Evolutionary conservation across 805 yeast genomes (phyloP).

Genomic region (Candida vartiovaarae): DNA sequence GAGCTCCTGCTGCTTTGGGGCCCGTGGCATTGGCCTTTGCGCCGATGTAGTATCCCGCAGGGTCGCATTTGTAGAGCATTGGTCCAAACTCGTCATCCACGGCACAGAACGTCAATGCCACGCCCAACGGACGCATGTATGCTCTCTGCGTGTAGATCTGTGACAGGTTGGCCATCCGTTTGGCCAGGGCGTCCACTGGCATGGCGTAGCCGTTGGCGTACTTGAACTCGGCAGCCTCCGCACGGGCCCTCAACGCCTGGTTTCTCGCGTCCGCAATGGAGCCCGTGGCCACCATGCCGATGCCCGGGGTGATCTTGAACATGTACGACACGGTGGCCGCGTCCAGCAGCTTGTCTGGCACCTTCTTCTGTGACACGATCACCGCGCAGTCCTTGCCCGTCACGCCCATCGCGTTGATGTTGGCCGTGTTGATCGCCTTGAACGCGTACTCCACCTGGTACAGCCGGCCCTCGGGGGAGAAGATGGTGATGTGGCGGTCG

Average conservation of each 20-base stretch:
- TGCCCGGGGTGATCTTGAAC: slow-evolving; percentile 69
- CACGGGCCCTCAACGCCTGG: slow-evolving; percentile 80
- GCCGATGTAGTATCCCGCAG: slow-evolving; percentile 93
- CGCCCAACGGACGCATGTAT: slow-evolving; percentile 97
- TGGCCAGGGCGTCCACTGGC: slow-evolving; percentile 90
- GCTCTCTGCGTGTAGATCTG: slow-evolving; percentile 97
- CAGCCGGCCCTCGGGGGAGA: slow-evolving; percentile 96
- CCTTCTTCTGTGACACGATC: slow-evolving; percentile 88
- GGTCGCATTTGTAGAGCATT: slow-evolving; percentile 85
- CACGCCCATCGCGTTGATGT: slow-evolving; percentile 82
- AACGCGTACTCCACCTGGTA: slow-evolving; percentile 98
- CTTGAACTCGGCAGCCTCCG: slow-evolving; percentile 94
- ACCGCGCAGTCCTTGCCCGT: slow-evolving; percentile 85
- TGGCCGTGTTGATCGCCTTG: slow-evolving; percentile 91
- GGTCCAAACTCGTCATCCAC: slow-evolving; percentile 91
- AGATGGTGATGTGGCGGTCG: slow-evolving; percentile 97
- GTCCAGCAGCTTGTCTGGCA: slow-evolving; percentile 90
- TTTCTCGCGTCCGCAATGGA: slow-evolving; percentile 94
- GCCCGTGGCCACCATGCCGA: slow-evolving; percentile 92
- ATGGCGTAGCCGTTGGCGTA: slow-evolving; percentile 94
- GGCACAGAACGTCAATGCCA: slow-evolving; percentile 80
- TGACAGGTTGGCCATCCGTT: slow-evolving; percentile 91
- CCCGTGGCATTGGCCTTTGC: slow-evolving; percentile 93
- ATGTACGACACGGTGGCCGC: slow-evolving; percentile 80
- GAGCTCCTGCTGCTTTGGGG: slow-evolving; percentile 96